Percentiles rank a stretch among this genome's conserved stretches.
Evolutionary conservation across 129 eudicot genomes (phyloP).

Genomic region (Saussurea involucrata): DNA sequence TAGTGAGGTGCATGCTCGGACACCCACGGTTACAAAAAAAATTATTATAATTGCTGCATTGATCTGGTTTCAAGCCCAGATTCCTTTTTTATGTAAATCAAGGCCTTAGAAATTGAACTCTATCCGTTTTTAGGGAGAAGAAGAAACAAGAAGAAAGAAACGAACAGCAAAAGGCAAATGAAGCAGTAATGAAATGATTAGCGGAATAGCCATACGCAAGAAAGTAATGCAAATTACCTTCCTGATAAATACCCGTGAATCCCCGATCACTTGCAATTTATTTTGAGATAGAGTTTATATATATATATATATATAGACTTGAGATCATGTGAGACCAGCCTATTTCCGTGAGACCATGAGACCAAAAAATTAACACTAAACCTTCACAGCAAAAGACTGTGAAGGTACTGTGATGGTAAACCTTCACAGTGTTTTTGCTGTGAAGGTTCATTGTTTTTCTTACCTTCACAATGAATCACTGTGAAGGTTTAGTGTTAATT

Average conservation of each 20-base stretch:
- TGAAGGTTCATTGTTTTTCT: too few species aligned
- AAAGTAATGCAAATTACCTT: neutral
- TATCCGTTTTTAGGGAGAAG: slow-evolving; percentile 59
- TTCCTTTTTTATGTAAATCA: neutral
- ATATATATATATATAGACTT: too few species aligned
- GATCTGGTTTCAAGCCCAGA: neutral
- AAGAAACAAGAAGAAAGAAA: slow-evolving; percentile 76
- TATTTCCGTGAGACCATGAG: too few species aligned
- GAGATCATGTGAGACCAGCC: too few species aligned
- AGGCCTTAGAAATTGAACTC: neutral
- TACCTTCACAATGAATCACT: too few species aligned
- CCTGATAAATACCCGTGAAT: neutral
- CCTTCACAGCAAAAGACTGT: too few species aligned
- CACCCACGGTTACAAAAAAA: neutral
- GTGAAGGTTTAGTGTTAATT: too few species aligned
- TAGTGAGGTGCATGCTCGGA: too few species aligned
- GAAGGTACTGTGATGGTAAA: too few species aligned
- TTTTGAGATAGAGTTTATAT: neutral
- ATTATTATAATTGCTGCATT: too few species aligned
- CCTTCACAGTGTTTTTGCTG: too few species aligned
- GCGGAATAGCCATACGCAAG: slow-evolving; percentile 31
- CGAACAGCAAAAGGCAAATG: slow-evolving; percentile 62
- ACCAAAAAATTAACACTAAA: too few species aligned
- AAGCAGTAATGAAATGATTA: slow-evolving; percentile 55
- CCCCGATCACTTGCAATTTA: neutral